These are phyloP conservation scores for Ceratorhiza oryzae-sativae DNA, from an alignment of 1,284 basidiomycete species.

Conservation along the genomic window DNA sequence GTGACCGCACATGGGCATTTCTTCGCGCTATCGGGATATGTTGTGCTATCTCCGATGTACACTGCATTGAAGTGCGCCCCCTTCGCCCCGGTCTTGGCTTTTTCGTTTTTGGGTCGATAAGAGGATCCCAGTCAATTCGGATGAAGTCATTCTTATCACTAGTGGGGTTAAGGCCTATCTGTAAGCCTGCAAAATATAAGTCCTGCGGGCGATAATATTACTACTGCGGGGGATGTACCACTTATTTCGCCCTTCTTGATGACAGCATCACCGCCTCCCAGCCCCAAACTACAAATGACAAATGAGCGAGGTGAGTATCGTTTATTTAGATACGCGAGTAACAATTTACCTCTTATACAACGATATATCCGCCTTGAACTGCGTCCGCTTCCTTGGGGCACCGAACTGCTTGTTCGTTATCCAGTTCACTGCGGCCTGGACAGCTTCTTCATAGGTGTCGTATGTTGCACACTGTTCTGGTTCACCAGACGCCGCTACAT, in stretches of 20 bases:
- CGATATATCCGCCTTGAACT: not conserved
- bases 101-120: too few relatives aligned
- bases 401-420: not conserved
- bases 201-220: not conserved
- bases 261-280: too few relatives aligned
- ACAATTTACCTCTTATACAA: not conserved
- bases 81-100: not conserved
- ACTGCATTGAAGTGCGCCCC: not conserved
- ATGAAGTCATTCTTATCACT: not conserved
- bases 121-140: slow-evolving; percentile 1
- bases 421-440: not conserved
- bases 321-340: not conserved
- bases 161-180: not conserved
- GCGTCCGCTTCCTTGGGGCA: not conserved
- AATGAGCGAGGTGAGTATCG: too few relatives aligned
- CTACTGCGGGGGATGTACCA: not conserved
- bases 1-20: not conserved
- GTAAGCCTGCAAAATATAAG: not conserved
- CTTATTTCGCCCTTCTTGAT: not conserved
- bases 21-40: not conserved
- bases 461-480: not conserved
- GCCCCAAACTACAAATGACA: too few relatives aligned
- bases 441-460: not conserved
- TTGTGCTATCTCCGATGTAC: not conserved
- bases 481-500: too few relatives aligned